Evolutionary conservation across 139 green algal genomes (phyloP), one percentile per base, ranked within the genome.

Genomic region (Volvox reticuliferus): DNA sequence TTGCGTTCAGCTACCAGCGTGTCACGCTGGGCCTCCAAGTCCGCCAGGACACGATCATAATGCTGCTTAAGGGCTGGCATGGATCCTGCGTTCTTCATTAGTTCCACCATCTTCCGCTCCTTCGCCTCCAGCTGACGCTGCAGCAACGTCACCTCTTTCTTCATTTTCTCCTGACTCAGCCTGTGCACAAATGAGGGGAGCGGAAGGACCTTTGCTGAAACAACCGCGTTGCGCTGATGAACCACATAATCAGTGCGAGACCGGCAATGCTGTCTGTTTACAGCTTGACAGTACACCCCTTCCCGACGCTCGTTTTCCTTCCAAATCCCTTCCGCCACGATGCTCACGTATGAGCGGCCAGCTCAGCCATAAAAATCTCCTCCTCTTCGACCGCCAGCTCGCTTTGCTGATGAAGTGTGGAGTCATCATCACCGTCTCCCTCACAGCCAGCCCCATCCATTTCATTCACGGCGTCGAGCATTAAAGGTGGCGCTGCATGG

Each of bases 31-130:
- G 91, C 90, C 87, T 95, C 89, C 77, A 96, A 90, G 65, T 94
- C 88, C 19, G 67, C 22, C 67, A 96, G 92, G 71, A 96, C 93
- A 1, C 89, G 67, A 92, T 97, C 93, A 71, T 97, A 97, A 78
- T 96, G 93, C 79, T 94, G 89, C 93, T 96, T 96, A 16, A 97
- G 92, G 13, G 90, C 90, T 18, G 78, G 79, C 78, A 86, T 50
- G 28, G 36, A 71, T 14, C 78, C 88, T 0, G 71, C 68, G 50
- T 90, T 87, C 71, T 68, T 80, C 91, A 91, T 84, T 75, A 96
- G 93, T 85, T 95, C 92, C 36, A 82, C 65, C 88, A 96, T 93
- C 86, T 92, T 91, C 32, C 89, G 89, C 92, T 96, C 93, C 92
- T 96, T 96, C 17, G 79, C 77, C 62, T 94, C 92, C 71, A 96